Evolutionary conservation across 2,329 filamentous ascomycete species (phyloP).

Genomic region (Ploettnerulaceae sp.): DNA sequence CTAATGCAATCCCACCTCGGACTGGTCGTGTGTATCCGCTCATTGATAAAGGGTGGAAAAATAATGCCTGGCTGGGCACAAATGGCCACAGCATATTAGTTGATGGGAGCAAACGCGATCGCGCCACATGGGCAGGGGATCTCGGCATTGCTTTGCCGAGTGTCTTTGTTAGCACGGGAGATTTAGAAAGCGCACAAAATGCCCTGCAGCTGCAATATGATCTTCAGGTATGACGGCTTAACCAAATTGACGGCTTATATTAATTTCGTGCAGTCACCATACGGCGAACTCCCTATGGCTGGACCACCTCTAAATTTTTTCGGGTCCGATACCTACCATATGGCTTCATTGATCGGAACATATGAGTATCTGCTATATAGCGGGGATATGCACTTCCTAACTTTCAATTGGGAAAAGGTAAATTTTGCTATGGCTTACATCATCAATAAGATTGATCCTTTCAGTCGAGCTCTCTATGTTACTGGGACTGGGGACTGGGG

Average conservation of each 20-base stretch:
- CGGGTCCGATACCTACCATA: constrained; percentile 49
- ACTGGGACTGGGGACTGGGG: constrained; percentile 26
- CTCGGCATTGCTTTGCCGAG: constrained; percentile 52
- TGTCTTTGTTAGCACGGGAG: constrained; percentile 50
- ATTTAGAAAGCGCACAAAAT: constrained; percentile 46
- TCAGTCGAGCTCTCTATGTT: constrained; percentile 26
- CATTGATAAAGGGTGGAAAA: constrained; percentile 8
- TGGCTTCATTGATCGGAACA: constrained; percentile 53
- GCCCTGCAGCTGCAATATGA: constrained; percentile 37
- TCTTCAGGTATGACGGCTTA: constrained; percentile 26
- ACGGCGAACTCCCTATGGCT: constrained; percentile 46
- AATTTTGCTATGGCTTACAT: constrained; percentile 42
- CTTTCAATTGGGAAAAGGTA: constrained; percentile 45
- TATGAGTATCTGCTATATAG: constrained; percentile 55
- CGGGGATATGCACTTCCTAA: constrained; percentile 46
- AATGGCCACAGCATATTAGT: constrained; percentile 25
- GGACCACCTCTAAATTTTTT: constrained; percentile 40
- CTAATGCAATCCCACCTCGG: constrained; percentile 27
- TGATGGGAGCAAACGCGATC: constrained; percentile 56
- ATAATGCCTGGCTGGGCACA: constrained; percentile 15
- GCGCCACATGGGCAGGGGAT: constrained; percentile 57
- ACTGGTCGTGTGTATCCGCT: constrained; percentile 10
- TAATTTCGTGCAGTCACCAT: background rate
- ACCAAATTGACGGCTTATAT: constrained; percentile 17
- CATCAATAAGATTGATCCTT: constrained; percentile 38